Evolutionary conservation across 148 eudicot genomes (phyloP), one percentile per base, ranked within the genome.

Genomic region (Rhododendron kiyosumense): DNA sequence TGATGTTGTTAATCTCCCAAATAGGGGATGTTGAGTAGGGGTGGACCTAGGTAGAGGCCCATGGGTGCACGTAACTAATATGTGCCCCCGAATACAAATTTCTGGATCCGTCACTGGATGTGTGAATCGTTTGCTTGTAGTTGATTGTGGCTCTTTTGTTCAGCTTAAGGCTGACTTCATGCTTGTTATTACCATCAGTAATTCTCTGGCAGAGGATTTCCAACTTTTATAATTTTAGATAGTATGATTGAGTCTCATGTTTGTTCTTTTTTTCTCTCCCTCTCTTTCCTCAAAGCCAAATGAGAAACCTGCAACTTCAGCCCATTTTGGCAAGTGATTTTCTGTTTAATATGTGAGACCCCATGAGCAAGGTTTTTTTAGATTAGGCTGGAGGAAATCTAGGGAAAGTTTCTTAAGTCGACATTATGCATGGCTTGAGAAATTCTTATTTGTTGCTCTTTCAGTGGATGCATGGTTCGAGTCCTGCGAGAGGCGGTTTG

Each of bases 91-190:
- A 49, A 49, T 49, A 49, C 54, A 49, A 49, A 49, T 49, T 49
- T 49, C 3, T 49, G 54, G 15, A 17, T 49, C 54, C 15, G 15
- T 0, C 54, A 12, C 3, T 49, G 2, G 15, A 49, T 46, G 48
- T 12, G 3, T 4, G 75, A 5, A n/a, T 65, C 38, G 34, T 15
- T 43, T 43, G 77, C 41, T 45, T 45, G 24, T 32, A 57, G 30
- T 83, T 79, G 77, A 14, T 69, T 18, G 85, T 30, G 46, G 73
- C 46, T 82, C 86, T 85, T 83, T 30, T 87, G 90, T 85, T 88
- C 92, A 90, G 89, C 89, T 86, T 86, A 81, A 22, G 88, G 89
- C 89, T 87, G 92, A 90, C 87, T 85, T 82, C 41, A 74, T 38
- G 9, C 59, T 75, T 54, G n/a, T 61, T 59, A 24, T 22, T n/a